Percentiles rank a stretch among this genome's conserved stretches.
Conservation (phyloP, 1,139 yeast genomes). For the Yamadazyma triangularis region DNA sequence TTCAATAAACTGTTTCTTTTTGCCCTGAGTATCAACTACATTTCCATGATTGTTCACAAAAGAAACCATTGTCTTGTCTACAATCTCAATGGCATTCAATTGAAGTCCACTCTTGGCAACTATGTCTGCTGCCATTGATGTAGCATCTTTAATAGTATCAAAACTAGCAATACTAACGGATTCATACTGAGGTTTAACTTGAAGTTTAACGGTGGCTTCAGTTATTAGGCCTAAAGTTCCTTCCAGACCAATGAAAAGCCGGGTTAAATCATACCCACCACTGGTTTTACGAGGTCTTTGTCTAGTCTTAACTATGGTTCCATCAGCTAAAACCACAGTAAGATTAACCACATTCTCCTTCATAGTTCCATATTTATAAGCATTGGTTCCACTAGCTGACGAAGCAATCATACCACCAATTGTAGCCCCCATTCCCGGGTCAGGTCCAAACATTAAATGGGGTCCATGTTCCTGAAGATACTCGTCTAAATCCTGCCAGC, state of each 20-base stretch:
- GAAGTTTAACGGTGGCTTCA: constrained; percentile 39
- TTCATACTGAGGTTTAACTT: constrained; percentile 36
- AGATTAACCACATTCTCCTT: constrained; percentile 43
- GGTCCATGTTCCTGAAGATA: constrained; percentile 29
- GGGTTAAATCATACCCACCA: constrained; percentile 45
- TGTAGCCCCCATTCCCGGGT: constrained; percentile 47
- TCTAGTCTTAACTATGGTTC: constrained; percentile 39
- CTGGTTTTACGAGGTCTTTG: constrained; percentile 45
- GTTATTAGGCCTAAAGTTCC: constrained; percentile 46
- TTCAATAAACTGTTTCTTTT: constrained; percentile 38
- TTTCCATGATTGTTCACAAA: constrained; percentile 32
- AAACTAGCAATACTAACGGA: constrained; percentile 38
- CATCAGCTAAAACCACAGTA: constrained; percentile 47
- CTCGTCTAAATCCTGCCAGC: constrained; percentile 45
- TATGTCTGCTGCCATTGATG: constrained; percentile 35
- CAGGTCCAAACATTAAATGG: constrained; percentile 42
- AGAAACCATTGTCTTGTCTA: constrained; percentile 36
- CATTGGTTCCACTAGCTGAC: constrained; percentile 45
- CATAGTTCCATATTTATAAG: constrained; percentile 45
- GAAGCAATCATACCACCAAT: constrained; percentile 47
- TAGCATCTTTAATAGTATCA: constrained; percentile 41
- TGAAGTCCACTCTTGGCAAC: constrained; percentile 36
- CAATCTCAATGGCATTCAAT: constrained; percentile 42
- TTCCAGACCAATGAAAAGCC: constrained; percentile 43
- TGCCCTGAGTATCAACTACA: constrained; percentile 12